Evolutionary conservation across 441 rosid species (phyloP), one percentile per base, ranked within the genome.

Genomic region (Arabidopsis hybrid): DNA sequence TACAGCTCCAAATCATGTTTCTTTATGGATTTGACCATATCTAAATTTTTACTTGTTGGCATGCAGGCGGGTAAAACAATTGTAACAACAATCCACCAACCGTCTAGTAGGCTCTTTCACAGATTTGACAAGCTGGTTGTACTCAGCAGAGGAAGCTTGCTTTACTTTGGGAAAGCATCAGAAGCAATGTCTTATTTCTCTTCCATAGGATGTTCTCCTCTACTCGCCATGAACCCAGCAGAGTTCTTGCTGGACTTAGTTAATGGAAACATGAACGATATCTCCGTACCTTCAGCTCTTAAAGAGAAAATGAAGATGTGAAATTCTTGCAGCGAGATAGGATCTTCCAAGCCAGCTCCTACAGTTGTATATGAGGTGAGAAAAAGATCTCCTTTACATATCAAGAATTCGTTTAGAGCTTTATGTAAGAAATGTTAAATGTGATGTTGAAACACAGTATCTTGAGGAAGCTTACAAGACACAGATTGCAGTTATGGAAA

Each of bases 191-290:
- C 75, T 43, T 95, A 92, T 60, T 92, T 95, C 84, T 82, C 91
- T 35, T 88, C 95, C 14, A 88, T 92, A 7, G 99, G 96, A 56
- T 95, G 99, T 56, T 84, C 85, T 47, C 98, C 99, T 73, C 81
- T 89, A 17, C 86, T 95, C 57, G 75, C 96, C 65, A 95, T 95
- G 98, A 95, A 95, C 68, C 99, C 97, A 0, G 97, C 98, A 47
- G 97, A 95, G 81, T 92, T 92, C 89, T 81, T 95, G 76, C 86
- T 95, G 7, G 99, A 95, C 83, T 93, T 95, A 34, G 99, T 98
- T 61, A 95, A 92, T 58, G 99, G 97, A 42, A 89, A 89, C 82
- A 49, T 89, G 68, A 86, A 81, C 35, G 98, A 91, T 70, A 87
- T 92, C 65, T 95, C 98, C 18, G 79, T 89, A 31, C 99, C 99